Conservation (phyloP, 2,329 filamentous ascomycete genomes). For the Chrysoporthe cubensis region DNA sequence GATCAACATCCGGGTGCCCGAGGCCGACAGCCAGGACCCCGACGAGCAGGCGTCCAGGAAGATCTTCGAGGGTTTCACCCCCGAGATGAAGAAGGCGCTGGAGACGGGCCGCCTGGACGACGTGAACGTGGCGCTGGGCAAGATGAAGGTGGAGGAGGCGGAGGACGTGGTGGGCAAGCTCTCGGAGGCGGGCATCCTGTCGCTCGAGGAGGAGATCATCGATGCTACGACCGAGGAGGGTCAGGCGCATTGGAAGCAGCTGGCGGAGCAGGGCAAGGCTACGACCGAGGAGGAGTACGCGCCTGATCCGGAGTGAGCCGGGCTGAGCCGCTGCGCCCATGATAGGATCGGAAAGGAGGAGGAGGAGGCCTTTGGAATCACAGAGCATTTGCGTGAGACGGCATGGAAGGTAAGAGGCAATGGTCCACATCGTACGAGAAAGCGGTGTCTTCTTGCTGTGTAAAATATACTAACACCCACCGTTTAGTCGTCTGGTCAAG, state of each 20-base stretch:
- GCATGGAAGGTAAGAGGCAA: neutral
- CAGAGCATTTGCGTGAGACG: neutral
- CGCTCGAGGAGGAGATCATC: slow-evolving; percentile 89
- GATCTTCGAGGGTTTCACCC: slow-evolving; percentile 83
- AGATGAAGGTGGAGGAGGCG: slow-evolving; percentile 82
- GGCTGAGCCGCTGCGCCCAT: neutral
- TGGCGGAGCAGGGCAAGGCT: slow-evolving; percentile 52
- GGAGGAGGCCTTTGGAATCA: neutral
- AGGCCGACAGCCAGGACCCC: slow-evolving; percentile 67
- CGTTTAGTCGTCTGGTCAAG: neutral
- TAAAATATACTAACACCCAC: neutral
- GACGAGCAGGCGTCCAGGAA: slow-evolving; percentile 66
- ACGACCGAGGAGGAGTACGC: slow-evolving; percentile 29
- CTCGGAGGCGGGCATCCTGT: slow-evolving; percentile 83
- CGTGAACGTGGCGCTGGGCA: slow-evolving; percentile 83
- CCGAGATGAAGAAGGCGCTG: slow-evolving; percentile 79
- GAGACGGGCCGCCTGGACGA: slow-evolving; percentile 88
- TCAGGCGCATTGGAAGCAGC: slow-evolving; percentile 73
- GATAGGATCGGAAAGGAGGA: no score
- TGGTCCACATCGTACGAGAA: neutral
- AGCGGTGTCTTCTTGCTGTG: neutral
- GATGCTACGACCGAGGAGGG: slow-evolving; percentile 92
- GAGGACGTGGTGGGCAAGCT: slow-evolving; percentile 80
- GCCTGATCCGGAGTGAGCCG: slow-evolving; percentile 28
- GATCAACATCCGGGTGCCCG: slow-evolving; percentile 85